phyloP scores from a whole-genome alignment of 441 rosid species.

The Pelargonium citronellum region DNA sequence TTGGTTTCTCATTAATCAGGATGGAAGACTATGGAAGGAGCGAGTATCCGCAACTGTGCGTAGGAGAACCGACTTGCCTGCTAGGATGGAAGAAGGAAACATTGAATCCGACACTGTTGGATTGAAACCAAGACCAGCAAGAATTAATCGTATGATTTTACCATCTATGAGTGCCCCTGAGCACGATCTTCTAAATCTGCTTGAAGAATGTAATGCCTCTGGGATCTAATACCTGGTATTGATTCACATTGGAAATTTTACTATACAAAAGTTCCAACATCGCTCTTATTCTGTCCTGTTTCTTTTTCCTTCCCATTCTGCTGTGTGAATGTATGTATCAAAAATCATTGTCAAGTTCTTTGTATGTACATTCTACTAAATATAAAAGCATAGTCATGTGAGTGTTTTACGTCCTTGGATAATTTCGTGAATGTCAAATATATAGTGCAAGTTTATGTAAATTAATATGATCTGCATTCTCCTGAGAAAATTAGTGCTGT shows the following conservation, averaged over 20 bases:
- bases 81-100: conserved; percentile 1
- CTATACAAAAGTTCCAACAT: background rate
- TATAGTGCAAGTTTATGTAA: background rate
- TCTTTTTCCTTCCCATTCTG: background rate
- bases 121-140: background rate
- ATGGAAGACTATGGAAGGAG: conserved; percentile 5
- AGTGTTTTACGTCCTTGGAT: background rate
- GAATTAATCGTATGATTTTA: background rate
- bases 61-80: conserved; percentile 1
- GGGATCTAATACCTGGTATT: background rate
- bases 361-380: background rate
- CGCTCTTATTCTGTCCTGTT: background rate
- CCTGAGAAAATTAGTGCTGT: background rate
- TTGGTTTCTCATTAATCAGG: background rate
- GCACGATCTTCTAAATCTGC: background rate
- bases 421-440: background rate
- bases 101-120: background rate
- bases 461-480: background rate
- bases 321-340: background rate
- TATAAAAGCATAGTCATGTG: background rate
- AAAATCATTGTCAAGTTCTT: background rate
- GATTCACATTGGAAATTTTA: background rate
- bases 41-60: background rate
- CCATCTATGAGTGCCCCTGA: conserved; percentile 1
- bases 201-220: conserved; percentile 5